phyloP scores from a whole-genome alignment of 306 rosid species.

The Hippophae tibetana region DNA sequence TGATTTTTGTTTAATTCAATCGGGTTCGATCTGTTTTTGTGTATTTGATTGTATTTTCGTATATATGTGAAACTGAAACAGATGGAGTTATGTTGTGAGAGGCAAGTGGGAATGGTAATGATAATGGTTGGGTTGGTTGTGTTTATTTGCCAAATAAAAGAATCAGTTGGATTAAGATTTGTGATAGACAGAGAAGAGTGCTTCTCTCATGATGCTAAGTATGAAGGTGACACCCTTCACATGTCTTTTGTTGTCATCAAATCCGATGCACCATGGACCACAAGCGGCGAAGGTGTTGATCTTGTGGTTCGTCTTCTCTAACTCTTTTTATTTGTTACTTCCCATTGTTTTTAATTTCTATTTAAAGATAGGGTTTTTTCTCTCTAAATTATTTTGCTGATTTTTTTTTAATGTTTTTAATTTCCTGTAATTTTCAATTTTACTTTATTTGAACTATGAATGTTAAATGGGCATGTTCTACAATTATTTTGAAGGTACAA shows the following conservation, averaged over 20 bases:
- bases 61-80: no score
- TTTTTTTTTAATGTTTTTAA: no score
- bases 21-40: no score
- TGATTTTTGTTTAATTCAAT: no score
- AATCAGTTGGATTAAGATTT: constrained; percentile 60
- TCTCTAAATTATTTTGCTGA: neutral
- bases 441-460: no score
- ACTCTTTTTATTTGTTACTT: neutral
- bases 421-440: no score
- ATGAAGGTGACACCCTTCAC: constrained; percentile 79
- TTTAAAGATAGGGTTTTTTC: neutral
- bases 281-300: constrained; percentile 60
- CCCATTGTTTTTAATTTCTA: neutral
- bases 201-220: constrained; percentile 65
- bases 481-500: no score
- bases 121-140: constrained; percentile 23
- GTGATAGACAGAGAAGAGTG: constrained; percentile 81
- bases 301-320: constrained; percentile 50
- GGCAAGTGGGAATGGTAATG: constrained; percentile 21
- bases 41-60: no score
- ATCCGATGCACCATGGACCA: constrained; percentile 69
- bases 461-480: no score
- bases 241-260: constrained; percentile 83
- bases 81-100: constrained; percentile 14
- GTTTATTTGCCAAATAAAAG: constrained; percentile 24